Evolutionary conservation across 1,284 basidiomycete genomes (phyloP), one percentile per base, ranked within the genome.

Genomic region (Pseudozyma hubeiensis): DNA sequence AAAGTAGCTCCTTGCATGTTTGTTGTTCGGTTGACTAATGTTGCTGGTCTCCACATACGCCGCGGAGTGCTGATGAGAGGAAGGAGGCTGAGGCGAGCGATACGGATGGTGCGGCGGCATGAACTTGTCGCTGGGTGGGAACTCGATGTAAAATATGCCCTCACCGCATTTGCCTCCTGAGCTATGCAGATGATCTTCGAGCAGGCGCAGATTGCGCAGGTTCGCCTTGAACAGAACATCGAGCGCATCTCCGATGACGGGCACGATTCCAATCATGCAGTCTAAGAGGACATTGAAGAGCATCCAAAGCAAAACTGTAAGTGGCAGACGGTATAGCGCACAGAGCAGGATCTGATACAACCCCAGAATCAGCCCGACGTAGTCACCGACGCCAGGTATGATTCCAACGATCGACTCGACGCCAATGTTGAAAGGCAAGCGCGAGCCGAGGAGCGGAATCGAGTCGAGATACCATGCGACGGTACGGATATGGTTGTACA

Each of bases 161-260:
- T 67, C 64, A 7, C 58, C 63, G 35, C 75, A 78, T 30, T 45
- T 64, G 53, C 75, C 75, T 31, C 53, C 51, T 7, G 47, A 57
- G 9, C 68, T 54, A 35, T 78, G 52, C 35, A 83, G 62, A 61
- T 81, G 80, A 24, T 78, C 72, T 48, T 83, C 81, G 40, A 83
- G 57, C 37, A 80, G 47, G 11, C 65, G 68, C 30, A 83, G 55
- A 40, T 83, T 83, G 24, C 81, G 60, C 34, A 82, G 50, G 45
- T 83, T 84, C 8, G 80, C 75, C 55, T 83, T 82, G 69, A 83
- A 84, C 7, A 81, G 63, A 7, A 84, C 77, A 50, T 84, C 82
- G 16, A 82, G 64, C 5, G 78, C 58, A 57, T 84, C 82, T 4
- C 83, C 83, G 14, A 84, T 54, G 14, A 84, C n/a, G 37, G 83